These are phyloP conservation scores for Oehlia diaphana DNA, from an alignment of 192 early-diverging fungal species.

Conservation along the genomic window DNA sequence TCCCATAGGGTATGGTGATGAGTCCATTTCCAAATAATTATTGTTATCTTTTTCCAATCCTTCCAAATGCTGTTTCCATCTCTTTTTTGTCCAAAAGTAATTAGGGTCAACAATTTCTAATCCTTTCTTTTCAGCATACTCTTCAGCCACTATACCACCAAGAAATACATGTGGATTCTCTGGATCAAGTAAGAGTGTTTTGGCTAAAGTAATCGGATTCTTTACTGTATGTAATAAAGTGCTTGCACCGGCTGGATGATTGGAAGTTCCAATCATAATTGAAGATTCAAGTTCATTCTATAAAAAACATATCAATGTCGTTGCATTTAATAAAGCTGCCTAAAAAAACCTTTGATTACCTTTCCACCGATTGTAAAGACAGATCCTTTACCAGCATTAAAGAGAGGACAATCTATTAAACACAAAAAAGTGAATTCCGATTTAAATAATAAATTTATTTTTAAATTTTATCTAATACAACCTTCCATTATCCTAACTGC, in stretches of 20 bases:
- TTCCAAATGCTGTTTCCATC: constrained; percentile 48
- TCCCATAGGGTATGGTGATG: constrained; percentile 30
- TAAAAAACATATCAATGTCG: background rate
- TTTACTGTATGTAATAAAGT: constrained; percentile 41
- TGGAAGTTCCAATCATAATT: constrained; percentile 42
- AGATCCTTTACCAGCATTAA: constrained; percentile 51
- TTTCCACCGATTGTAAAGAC: constrained; percentile 45
- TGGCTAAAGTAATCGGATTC: constrained; percentile 47
- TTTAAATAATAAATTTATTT: background rate
- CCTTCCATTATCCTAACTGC: constrained; percentile 41
- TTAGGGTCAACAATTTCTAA: constrained; percentile 43
- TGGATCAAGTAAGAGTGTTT: constrained; percentile 33
- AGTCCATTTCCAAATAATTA: background rate
- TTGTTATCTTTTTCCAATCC: constrained; percentile 24
- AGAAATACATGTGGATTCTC: constrained; percentile 45
- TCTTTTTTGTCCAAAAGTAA: constrained; percentile 43
- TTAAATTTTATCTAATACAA: background rate
- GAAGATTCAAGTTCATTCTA: constrained; percentile 42
- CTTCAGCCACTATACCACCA: constrained; percentile 38
- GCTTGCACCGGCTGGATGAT: constrained; percentile 39
- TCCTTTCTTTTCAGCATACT: constrained; percentile 36
- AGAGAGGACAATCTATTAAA: constrained; percentile 47
- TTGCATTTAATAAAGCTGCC: background rate
- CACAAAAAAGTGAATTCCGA: constrained; percentile 14
- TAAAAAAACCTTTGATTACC: constrained; percentile 16